These are phyloP conservation scores for Penicillium mononematosum DNA, from an alignment of 495 filamentous ascomycete genomes.

Conservation along the genomic window DNA sequence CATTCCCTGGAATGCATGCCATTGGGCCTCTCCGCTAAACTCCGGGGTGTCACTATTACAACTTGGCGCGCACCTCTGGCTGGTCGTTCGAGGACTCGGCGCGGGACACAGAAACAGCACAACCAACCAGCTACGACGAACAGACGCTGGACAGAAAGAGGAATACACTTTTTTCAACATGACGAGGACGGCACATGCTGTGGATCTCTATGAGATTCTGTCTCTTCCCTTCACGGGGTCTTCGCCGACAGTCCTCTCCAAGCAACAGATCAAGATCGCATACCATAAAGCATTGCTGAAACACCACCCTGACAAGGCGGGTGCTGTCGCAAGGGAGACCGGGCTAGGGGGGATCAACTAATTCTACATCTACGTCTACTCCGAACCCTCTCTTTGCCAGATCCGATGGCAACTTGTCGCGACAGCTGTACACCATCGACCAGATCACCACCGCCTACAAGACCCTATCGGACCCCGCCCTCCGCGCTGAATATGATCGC, in stretches of 20 bases:
- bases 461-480: conserved; percentile 58
- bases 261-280: conserved; percentile 63
- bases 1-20: not conserved
- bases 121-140: not conserved
- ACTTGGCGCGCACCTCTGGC: conserved; percentile 5
- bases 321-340: conserved; percentile 20
- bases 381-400: conserved; percentile 1
- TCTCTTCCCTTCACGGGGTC: conserved; percentile 41
- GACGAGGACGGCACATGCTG: conserved; percentile 19
- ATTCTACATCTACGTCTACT: not conserved
- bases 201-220: conserved; percentile 56
- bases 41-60: not conserved
- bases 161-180: conserved; percentile 13
- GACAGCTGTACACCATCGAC: conserved; percentile 60
- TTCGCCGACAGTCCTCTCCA: conserved; percentile 26
- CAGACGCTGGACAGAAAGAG: conserved; percentile 4
- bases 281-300: conserved; percentile 76
- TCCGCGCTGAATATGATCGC: conserved; percentile 66
- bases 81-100: conserved; percentile 4
- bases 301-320: conserved; percentile 78
- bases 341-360: not conserved
- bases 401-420: conserved; percentile 1
- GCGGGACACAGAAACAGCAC: conserved; percentile 4
- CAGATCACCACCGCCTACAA: conserved; percentile 76
- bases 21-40: conserved; percentile 9